Percentiles rank a stretch among this genome's conserved stretches.
Conservation (phyloP, 2,329 filamentous ascomycete genomes). For the Botrytis pseudocinerea region DNA sequence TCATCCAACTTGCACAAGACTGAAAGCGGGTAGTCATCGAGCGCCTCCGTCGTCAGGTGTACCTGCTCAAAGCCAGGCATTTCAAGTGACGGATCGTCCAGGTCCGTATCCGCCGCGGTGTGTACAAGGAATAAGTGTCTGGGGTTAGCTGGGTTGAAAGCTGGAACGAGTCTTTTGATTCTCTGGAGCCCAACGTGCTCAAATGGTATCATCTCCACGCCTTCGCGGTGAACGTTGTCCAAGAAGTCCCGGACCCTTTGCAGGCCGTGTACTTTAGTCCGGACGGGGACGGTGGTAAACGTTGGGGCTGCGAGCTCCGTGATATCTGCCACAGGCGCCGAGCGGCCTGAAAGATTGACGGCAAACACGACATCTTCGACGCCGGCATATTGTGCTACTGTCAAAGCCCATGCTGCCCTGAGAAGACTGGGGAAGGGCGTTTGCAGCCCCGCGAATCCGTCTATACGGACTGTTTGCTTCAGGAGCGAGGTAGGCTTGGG, state of each 20-base stretch:
- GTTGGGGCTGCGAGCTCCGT: constrained; percentile 47
- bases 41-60: no score
- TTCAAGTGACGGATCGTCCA: background rate
- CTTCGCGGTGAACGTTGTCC: constrained; percentile 47
- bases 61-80: no score
- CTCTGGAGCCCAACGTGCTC: constrained; percentile 31
- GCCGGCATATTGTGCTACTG: constrained; percentile 43
- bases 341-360: constrained; percentile 47
- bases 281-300: constrained; percentile 46
- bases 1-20: no score
- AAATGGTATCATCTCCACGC: constrained; percentile 48
- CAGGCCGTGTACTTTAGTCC: constrained; percentile 33
- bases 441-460: background rate
- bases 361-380: constrained; percentile 46
- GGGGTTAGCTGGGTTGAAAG: constrained; percentile 1
- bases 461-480: background rate
- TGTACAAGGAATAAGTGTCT: background rate
- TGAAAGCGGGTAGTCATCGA: no score
- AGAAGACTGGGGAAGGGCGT: background rate
- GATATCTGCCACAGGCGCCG: constrained; percentile 42
- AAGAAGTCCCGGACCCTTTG: background rate
- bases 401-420: constrained; percentile 43
- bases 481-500: background rate
- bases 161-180: constrained; percentile 27
- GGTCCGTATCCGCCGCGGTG: background rate